Base-by-base conservation (phyloP, 257 asterid species). In the Echites panduratus region DNA sequence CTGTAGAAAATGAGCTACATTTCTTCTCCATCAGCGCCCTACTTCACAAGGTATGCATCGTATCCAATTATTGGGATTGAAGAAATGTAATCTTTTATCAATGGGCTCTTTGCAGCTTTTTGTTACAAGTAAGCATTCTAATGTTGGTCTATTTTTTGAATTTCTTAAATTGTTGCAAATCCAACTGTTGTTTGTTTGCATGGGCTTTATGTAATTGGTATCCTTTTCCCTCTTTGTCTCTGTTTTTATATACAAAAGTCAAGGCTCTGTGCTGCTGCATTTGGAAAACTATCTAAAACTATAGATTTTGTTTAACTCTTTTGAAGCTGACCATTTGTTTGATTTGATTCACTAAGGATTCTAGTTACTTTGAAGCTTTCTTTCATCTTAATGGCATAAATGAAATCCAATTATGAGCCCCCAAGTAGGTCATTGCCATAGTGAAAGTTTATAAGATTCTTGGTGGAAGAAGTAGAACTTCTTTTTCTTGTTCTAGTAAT, bases 1-100 rank as follows among this genome's bases (percentile, higher is more conserved):
- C 76, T 64, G 86, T 88, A 32, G 89, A 74, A 59, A 75, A 77
- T 76, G 66, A 80, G 52, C 66, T 88, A 75, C 88, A 94, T 81
- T 86, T 94, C 84, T 94, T 85, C 73, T 90, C 95, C 38, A 88
- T 89, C 66, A 86, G 96, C 69, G 92, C 97, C 72, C 77, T 94
- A 78, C 95, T 88, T 58, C 89, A 84, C 53, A 88, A 91, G 95
- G 98, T 85, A 73, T 20, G 22, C 20, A 14, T 12, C 12, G 11
- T 41, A 8, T 56, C 47, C 0, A n/a, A 2, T 56, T 13, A 14
- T 35, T 58, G 48, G 16, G 48, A 35, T 35, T 24, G 40, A 7
- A 24, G 64, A 57, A 57, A 56, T 56, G 5, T 24, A 0, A 9
- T 11, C 26, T n/a, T 41, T 22, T 69, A 3, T 41, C 5, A 9